phyloP scores from a whole-genome alignment of 306 rosid genomes.

The Senna siamea region DNA sequence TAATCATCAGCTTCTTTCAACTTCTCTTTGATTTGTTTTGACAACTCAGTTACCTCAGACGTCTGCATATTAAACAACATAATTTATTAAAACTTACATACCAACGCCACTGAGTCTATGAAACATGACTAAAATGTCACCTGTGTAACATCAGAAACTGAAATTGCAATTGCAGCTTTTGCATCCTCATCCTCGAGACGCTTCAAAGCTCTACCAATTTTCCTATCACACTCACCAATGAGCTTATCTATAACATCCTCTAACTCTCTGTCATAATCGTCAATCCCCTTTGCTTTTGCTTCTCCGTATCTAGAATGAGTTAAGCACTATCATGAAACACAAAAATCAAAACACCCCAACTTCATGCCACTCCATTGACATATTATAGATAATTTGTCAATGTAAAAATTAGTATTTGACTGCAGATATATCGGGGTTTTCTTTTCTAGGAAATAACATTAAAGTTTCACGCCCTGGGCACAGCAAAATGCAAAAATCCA shows the following conservation, averaged over 20 bases:
- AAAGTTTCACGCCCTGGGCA: background rate
- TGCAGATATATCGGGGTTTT: background rate
- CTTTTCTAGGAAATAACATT: background rate
- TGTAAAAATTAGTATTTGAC: background rate
- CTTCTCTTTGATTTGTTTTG: constrained; percentile 83
- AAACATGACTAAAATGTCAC: constrained; percentile 38
- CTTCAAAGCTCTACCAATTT: constrained; percentile 89
- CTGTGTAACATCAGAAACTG: constrained; percentile 96
- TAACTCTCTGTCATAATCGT: constrained; percentile 89
- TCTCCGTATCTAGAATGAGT: constrained; percentile 82
- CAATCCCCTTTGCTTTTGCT: constrained; percentile 70
- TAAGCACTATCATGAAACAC: constrained; percentile 41
- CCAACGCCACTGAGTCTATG: background rate
- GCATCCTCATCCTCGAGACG: constrained; percentile 99
- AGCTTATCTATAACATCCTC: constrained; percentile 97
- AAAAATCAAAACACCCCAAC: constrained; percentile 1
- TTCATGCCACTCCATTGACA: background rate
- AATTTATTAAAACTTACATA: background rate
- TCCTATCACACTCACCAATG: constrained; percentile 93
- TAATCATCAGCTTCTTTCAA: constrained; percentile 88
- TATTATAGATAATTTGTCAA: background rate
- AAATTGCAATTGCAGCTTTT: constrained; percentile 96
- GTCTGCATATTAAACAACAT: constrained; percentile 62
- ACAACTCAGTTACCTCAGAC: constrained; percentile 74
- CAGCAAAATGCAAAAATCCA: background rate